A percentile compares a stretch with the other conserved stretches of the same genome.
phyloP scores from a whole-genome alignment of 805 yeast species.

The Yarrowia hollandica region DNA sequence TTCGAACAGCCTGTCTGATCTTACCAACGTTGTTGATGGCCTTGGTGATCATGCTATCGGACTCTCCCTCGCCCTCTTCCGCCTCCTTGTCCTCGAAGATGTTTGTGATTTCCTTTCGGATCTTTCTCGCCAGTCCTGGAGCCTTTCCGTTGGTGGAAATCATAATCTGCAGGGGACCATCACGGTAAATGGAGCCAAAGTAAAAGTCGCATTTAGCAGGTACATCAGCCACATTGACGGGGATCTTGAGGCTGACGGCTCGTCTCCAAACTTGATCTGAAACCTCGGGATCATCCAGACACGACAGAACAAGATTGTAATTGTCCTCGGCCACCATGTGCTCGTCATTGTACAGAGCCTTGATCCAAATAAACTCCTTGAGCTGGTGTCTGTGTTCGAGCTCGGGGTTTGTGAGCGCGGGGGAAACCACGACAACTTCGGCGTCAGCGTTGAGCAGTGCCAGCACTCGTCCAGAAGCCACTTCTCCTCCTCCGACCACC shows the following conservation, averaged over 20 bases:
- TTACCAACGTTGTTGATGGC: slow-evolving; percentile 57
- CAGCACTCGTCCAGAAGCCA: slow-evolving; percentile 67
- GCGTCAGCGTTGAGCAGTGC: slow-evolving; percentile 73
- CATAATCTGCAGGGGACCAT: slow-evolving; percentile 75
- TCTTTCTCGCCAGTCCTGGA: slow-evolving; percentile 68
- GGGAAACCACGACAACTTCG: slow-evolving; percentile 61
- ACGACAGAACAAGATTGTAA: slow-evolving; percentile 69
- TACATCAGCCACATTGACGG: slow-evolving; percentile 78
- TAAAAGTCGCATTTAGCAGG: slow-evolving; percentile 84
- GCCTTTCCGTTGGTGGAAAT: slow-evolving; percentile 81
- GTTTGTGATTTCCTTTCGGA: slow-evolving; percentile 51
- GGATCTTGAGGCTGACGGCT: slow-evolving; percentile 50
- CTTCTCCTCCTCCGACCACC: slow-evolving; percentile 69
- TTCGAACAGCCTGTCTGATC: slow-evolving; percentile 54
- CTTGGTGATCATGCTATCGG: slow-evolving; percentile 14
- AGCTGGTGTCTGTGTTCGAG: slow-evolving; percentile 16
- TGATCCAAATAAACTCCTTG: slow-evolving; percentile 37
- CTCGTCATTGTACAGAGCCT: slow-evolving; percentile 34
- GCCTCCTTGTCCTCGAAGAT: slow-evolving; percentile 42
- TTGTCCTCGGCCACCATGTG: slow-evolving; percentile 40
- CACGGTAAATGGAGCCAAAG: slow-evolving; percentile 75
- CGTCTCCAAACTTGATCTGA: slow-evolving; percentile 58
- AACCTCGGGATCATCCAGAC: slow-evolving; percentile 67
- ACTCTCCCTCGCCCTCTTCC: slow-evolving; percentile 48
- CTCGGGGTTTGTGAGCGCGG: slow-evolving; percentile 51